Percentiles rank a stretch among this genome's conserved stretches.
Conservation (phyloP, 2,329 filamentous ascomycete species). For the Aspergillus melleus region DNA sequence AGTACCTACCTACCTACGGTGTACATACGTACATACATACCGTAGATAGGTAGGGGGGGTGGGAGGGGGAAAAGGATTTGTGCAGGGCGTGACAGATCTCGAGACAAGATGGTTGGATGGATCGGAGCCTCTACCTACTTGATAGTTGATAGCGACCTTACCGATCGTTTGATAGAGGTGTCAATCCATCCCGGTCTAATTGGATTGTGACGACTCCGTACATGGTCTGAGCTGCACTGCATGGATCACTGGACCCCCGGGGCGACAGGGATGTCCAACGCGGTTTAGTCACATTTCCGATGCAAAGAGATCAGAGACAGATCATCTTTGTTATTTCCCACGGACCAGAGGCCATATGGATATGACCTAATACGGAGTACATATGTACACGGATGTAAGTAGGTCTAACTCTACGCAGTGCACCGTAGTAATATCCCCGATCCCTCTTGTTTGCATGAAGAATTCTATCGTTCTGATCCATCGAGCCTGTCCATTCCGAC, state of each 20-base stretch:
- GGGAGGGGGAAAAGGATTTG: neutral
- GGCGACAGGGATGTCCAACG: neutral
- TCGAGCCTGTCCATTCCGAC: neutral
- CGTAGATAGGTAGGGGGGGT: neutral
- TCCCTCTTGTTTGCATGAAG: neutral
- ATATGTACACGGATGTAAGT: neutral
- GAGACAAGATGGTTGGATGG: neutral
- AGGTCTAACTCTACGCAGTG: neutral
- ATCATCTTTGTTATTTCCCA: neutral
- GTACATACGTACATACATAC: neutral
- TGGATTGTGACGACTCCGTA: slow-evolving; percentile 1
- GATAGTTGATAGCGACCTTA: neutral
- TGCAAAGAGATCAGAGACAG: neutral
- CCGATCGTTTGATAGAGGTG: neutral
- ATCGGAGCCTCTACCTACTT: neutral
- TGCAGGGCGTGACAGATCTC: neutral
- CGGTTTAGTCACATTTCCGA: neutral
- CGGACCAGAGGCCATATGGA: no score
- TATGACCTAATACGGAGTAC: neutral
- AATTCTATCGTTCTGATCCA: neutral
- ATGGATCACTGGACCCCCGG: neutral
- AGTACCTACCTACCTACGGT: no score
- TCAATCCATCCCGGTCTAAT: neutral
- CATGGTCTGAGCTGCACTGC: slow-evolving; percentile 1
- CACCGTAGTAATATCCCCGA: neutral